Base-by-base conservation (phyloP, 768 basidiomycete genomes). In the Nidularia pulvinata region DNA sequence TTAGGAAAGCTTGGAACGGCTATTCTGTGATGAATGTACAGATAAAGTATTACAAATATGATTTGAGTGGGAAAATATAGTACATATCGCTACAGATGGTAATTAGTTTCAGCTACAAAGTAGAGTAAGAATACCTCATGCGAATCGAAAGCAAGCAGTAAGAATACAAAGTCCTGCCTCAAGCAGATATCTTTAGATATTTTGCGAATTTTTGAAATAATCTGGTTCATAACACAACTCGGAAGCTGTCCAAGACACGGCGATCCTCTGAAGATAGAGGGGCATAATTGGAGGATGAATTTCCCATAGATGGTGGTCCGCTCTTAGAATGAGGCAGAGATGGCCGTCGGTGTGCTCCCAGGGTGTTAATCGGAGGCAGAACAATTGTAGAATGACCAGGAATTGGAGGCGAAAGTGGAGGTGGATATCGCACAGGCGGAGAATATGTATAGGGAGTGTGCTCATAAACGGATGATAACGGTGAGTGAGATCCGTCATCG, bases 191-290 rank as follows among this genome's bases (percentile, higher is more conserved):
- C 25, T 30, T 30, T 30, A 30, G 25, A 30, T 30, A 30, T 30
- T 30, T 30, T 30, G 25, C 25, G 25, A 19, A 30, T 30, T 30
- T 30, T 30, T 30, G 4, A 4, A 30, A 30, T 30, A 30, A 30
- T 30, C 25, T 30, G 25, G 25, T 30, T 30, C 25, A 85, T 49
- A 84, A 64, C 25, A 76, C 74, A 44, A 85, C 75, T 44, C 79
- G 79, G 61, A 86, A 79, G 45, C 80, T 79, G 57, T 76, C 76
- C 51, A 86, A 63, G n/a, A 75, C 81, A 51, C 83, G 75, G 52
- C 76, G 78, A 64, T 86, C 85, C 62, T 86, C 85, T 46, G 78
- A 70, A 7, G 83, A 83, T 48, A 71, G 73, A 57, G 69, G 74
- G 33, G 71, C 72, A 68, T 75, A 77, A 5, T 51, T 52, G 14